A percentile compares a stretch with the other conserved stretches of the same genome.
These are phyloP conservation scores for Hypoxylon fuscum DNA, from an alignment of 495 filamentous ascomycete genomes.

Conservation along the genomic window DNA sequence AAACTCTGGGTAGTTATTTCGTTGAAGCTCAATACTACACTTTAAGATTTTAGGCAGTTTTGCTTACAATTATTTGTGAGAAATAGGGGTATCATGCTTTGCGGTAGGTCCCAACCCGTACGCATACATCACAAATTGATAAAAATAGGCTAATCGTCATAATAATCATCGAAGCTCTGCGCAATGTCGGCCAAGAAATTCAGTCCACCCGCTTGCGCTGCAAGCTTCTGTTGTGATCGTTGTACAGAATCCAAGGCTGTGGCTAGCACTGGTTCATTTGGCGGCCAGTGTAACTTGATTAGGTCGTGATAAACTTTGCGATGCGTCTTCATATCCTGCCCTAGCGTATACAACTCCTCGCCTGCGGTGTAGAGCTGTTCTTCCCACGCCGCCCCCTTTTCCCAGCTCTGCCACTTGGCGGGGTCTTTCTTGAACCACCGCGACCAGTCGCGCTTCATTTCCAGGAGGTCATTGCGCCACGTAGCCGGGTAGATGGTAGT, in stretches of 20 bases:
- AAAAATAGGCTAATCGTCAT: no score
- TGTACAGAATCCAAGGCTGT: conserved; percentile 55
- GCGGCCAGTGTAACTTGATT: background rate
- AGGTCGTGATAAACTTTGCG: conserved; percentile 12
- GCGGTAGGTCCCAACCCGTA: no score
- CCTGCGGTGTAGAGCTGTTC: conserved; percentile 2
- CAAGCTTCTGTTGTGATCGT: conserved; percentile 56
- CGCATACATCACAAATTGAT: no score
- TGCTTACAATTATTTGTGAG: no score
- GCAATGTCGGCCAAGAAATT: conserved; percentile 4
- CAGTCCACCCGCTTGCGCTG: conserved; percentile 44
- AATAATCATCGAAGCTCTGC: no score
- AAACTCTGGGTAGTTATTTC: no score
- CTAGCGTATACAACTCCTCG: conserved; percentile 23
- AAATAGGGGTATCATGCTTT: no score
- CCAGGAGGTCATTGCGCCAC: conserved; percentile 19
- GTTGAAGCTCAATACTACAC: no score
- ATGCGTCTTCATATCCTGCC: conserved; percentile 11
- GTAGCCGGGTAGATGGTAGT: background rate
- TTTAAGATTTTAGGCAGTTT: no score
- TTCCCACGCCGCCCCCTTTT: background rate
- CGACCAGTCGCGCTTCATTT: background rate
- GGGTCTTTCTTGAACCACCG: background rate
- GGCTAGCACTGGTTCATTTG: background rate
- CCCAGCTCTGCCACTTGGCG: background rate